These are phyloP conservation scores for Kitagawia praeruptora DNA, from an alignment of 129 eudicot species.

Conservation along the genomic window DNA sequence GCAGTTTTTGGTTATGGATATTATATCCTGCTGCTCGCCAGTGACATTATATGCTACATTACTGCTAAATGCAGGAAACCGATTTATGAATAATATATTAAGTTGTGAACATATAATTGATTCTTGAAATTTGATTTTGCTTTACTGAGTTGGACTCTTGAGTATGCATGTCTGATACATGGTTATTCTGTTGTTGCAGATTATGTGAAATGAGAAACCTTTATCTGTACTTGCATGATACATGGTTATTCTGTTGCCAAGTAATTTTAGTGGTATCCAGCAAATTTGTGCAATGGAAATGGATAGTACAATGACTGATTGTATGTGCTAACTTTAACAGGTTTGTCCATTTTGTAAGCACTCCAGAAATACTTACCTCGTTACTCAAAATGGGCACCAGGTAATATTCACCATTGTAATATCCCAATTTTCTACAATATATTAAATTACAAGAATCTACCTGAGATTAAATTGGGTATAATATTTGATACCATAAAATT, in stretches of 20 bases:
- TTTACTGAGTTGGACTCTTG: neutral
- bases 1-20: neutral
- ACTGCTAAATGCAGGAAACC: too few relatives aligned
- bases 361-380: slow-evolving; percentile 93
- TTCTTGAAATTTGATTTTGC: too few relatives aligned
- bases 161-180: neutral
- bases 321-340: slow-evolving; percentile 10
- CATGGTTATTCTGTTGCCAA: too few relatives aligned
- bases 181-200: neutral
- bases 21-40: neutral
- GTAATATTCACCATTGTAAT: too few relatives aligned
- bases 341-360: slow-evolving; percentile 98
- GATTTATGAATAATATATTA: too few relatives aligned
- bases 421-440: too few relatives aligned
- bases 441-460: too few relatives aligned
- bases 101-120: too few relatives aligned
- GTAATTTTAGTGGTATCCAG: neutral
- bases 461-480: too few relatives aligned
- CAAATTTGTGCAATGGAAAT: neutral
- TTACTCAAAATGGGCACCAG: too few relatives aligned
- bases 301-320: neutral
- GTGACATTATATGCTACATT: neutral
- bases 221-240: neutral
- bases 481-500: too few relatives aligned
- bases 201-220: neutral